A percentile compares a stretch with the other conserved stretches of the same genome.
Conservation (phyloP, 2,329 filamentous ascomycete species). For the Periglandula ipomoeae region DNA sequence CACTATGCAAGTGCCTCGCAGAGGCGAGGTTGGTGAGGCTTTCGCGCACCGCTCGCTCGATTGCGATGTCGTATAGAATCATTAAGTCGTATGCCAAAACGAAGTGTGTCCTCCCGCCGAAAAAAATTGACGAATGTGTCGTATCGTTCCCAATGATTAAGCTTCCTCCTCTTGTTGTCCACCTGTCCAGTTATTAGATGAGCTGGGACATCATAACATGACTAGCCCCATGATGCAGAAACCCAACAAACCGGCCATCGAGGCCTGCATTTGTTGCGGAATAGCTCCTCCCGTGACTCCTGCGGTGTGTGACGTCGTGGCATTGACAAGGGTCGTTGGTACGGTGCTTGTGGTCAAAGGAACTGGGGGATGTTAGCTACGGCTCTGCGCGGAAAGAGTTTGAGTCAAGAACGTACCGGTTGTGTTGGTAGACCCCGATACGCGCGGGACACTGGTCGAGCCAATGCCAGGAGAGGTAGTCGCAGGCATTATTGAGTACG, state of each 20-base stretch:
- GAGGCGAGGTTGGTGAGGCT: neutral
- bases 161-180: neutral
- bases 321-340: slow-evolving; percentile 15
- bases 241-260: slow-evolving; percentile 25
- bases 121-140: neutral
- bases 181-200: slow-evolving; percentile 2
- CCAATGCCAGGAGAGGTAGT: neutral
- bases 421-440: neutral
- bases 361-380: slow-evolving; percentile 8
- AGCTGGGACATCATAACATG: slow-evolving; percentile 18
- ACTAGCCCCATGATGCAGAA: slow-evolving; percentile 28
- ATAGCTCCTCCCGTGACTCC: slow-evolving; percentile 23
- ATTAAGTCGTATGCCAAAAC: slow-evolving; percentile 7
- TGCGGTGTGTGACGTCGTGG: slow-evolving; percentile 17
- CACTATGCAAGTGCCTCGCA: neutral
- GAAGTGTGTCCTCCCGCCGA: neutral
- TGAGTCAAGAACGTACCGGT: no score
- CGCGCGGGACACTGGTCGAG: neutral
- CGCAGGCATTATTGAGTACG: neutral
- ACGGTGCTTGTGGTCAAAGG: slow-evolving; percentile 4
- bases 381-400: no score
- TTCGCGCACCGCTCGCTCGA: slow-evolving; percentile 3
- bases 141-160: neutral
- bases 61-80: slow-evolving; percentile 7
- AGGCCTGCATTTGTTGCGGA: slow-evolving; percentile 23